Evolutionary conservation across 2,329 filamentous ascomycete genomes (phyloP).

Genomic region (Paecilomyces dactylethromorphus): DNA sequence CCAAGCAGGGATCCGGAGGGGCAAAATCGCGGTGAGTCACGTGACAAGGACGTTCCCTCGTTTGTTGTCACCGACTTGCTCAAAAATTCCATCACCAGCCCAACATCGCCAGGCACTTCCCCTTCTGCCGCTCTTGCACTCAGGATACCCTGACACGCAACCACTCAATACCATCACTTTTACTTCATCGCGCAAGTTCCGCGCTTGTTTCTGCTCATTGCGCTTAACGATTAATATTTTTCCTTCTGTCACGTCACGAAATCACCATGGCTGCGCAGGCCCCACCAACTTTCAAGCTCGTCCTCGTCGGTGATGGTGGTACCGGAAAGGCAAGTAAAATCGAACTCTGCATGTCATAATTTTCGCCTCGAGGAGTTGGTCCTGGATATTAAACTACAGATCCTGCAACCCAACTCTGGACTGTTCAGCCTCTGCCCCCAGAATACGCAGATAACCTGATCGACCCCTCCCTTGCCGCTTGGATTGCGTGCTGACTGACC

Average conservation of each 20-base stretch:
- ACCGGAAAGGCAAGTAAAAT: conserved; percentile 81
- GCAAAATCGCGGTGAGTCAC: conserved; percentile 10
- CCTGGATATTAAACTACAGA: background rate
- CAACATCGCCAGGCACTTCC: conserved; percentile 11
- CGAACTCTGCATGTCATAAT: background rate
- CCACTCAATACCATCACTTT: conserved; percentile 6
- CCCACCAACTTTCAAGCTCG: conserved; percentile 94
- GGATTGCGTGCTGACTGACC: background rate
- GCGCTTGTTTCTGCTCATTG: conserved; percentile 9
- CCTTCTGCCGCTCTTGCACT: conserved; percentile 20
- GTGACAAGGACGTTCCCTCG: conserved; percentile 6
- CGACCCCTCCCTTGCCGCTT: background rate
- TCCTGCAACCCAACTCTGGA: background rate
- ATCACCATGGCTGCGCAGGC: conserved; percentile 55
- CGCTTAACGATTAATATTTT: conserved; percentile 9
- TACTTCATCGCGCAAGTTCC: conserved; percentile 16
- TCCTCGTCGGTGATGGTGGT: conserved; percentile 98
- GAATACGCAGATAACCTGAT: background rate
- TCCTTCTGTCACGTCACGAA: conserved; percentile 14
- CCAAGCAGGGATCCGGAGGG: conserved; percentile 2
- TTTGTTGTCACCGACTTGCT: conserved; percentile 13
- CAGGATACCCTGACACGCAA: conserved; percentile 13
- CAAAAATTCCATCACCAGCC: conserved; percentile 28
- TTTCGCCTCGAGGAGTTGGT: background rate
- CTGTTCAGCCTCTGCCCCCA: background rate